These are phyloP conservation scores for Kockiozyma suomiensis DNA, from an alignment of 805 yeast genomes.

Conservation along the genomic window DNA sequence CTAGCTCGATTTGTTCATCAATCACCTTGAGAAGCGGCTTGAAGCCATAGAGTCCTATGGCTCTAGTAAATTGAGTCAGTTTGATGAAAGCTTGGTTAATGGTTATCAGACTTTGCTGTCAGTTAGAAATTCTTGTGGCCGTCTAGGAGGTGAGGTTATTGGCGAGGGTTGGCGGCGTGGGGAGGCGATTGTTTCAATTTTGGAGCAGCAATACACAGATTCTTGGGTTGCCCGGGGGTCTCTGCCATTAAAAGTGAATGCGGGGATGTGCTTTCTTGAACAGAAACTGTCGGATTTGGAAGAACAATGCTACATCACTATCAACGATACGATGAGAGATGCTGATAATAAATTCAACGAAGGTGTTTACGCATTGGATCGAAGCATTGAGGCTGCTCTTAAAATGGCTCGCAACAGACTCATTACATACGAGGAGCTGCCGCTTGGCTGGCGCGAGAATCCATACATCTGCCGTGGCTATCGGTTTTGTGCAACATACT, in stretches of 20 bases:
- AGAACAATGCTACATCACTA: constrained; percentile 34
- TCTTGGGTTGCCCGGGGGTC: constrained; percentile 29
- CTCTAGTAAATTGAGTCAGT: constrained; percentile 36
- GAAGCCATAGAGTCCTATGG: constrained; percentile 43
- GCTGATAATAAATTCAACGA: constrained; percentile 11
- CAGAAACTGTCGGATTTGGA: constrained; percentile 41
- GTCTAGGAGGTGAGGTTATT: constrained; percentile 39
- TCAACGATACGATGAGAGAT: constrained; percentile 20
- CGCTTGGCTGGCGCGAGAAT: constrained; percentile 92
- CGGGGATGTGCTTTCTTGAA: constrained; percentile 43
- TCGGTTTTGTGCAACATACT: constrained; percentile 70
- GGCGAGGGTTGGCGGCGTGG: constrained; percentile 42
- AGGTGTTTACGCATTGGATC: constrained; percentile 28
- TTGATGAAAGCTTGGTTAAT: constrained; percentile 40
- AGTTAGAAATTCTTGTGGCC: constrained; percentile 37
- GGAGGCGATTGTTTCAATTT: constrained; percentile 40
- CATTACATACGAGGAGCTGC: constrained; percentile 82
- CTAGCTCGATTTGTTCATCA: constrained; percentile 35
- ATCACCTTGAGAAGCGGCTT: constrained; percentile 37
- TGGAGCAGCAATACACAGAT: constrained; percentile 37
- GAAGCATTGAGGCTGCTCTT: constrained; percentile 28
- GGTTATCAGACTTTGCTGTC: constrained; percentile 38
- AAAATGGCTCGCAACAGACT: constrained; percentile 44
- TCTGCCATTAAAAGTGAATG: constrained; percentile 35
- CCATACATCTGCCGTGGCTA: constrained; percentile 82